Evolutionary conservation across 2,329 filamentous ascomycete genomes (phyloP), one percentile per base, ranked within the genome.

Genomic region (Cladosporium sp.): DNA sequence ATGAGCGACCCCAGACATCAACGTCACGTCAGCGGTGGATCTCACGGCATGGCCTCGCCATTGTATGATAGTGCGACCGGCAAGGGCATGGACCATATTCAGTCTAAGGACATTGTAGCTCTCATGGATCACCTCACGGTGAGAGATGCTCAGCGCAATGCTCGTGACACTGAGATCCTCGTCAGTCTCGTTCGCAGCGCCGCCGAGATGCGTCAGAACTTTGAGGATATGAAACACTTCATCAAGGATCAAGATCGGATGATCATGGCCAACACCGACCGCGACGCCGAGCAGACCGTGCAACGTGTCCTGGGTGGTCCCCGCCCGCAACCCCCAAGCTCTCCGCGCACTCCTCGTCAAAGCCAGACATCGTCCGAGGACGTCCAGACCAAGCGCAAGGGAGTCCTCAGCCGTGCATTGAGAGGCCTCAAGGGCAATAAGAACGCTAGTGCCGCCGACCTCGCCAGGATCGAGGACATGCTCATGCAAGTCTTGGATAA

Each of bases 111-210:
- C 64, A 95, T 99, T 61, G 87, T 99, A 56, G 89, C 92, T 19
- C 75, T 99, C 54, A 99, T 99, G 93, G 92, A 99, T 66, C 93
- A 99, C 69, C 84, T 99, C 56, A 97, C 95, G 67, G 93, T 97
- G 56, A 86, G 93, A 30, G 93, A 99, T 72, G 93, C 92, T 36
- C 92, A 97, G 71, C 85, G 93, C 53, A 97, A 93, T 70, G 93
- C 93, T 40, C 83, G 93, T 39, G 93, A 99, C 63, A 97, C 93
- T 0, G 93, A 99, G 70, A 96, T 99, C 50, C 76, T 99, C 15
- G 89, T 96, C 41, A 92, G 93, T 0, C 81, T 99, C 27, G 93
- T 99, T 54, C 86, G 92, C 53, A 91, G 90, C 49, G 92, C 93
- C 3, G 86, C 93, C 11, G 93, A 99, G 70, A 97, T 97, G 91